phyloP scores from a whole-genome alignment of 192 early-diverging fungal genomes.

The Mortierella hygrophila region DNA sequence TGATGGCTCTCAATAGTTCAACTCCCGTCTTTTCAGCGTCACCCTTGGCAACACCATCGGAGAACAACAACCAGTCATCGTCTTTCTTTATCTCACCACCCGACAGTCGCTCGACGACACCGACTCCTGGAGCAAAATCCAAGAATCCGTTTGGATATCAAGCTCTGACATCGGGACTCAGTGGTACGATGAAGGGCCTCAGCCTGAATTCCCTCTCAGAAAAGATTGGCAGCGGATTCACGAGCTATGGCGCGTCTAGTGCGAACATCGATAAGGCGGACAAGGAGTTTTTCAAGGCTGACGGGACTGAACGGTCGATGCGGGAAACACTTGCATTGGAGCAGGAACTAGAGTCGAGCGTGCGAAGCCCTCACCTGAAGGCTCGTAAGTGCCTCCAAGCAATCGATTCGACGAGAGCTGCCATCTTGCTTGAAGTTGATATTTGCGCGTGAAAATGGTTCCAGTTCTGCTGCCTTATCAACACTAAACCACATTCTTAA shows the following conservation, averaged over 20 bases:
- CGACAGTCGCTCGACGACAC: slow-evolving; percentile 37
- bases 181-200: slow-evolving; percentile 53
- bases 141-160: slow-evolving; percentile 40
- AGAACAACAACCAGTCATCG: background rate
- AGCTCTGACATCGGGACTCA: slow-evolving; percentile 41
- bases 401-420: background rate
- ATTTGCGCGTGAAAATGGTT: background rate
- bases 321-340: slow-evolving; percentile 18
- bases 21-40: slow-evolving; percentile 21
- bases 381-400: slow-evolving; percentile 58
- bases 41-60: slow-evolving; percentile 9
- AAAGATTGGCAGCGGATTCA: slow-evolving; percentile 51
- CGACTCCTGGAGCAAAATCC: slow-evolving; percentile 38
- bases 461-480: background rate
- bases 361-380: slow-evolving; percentile 65
- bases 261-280: slow-evolving; percentile 27
- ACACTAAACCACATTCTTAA: background rate
- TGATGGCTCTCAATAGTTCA: slow-evolving; percentile 40
- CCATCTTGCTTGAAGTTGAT: background rate
- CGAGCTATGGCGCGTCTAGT: slow-evolving; percentile 27
- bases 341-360: slow-evolving; percentile 13
- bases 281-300: slow-evolving; percentile 20
- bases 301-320: background rate
- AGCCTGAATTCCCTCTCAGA: slow-evolving; percentile 48
- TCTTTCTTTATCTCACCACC: slow-evolving; percentile 28